Conservation (phyloP, 257 asterid genomes). For the Lycium barbarum region DNA sequence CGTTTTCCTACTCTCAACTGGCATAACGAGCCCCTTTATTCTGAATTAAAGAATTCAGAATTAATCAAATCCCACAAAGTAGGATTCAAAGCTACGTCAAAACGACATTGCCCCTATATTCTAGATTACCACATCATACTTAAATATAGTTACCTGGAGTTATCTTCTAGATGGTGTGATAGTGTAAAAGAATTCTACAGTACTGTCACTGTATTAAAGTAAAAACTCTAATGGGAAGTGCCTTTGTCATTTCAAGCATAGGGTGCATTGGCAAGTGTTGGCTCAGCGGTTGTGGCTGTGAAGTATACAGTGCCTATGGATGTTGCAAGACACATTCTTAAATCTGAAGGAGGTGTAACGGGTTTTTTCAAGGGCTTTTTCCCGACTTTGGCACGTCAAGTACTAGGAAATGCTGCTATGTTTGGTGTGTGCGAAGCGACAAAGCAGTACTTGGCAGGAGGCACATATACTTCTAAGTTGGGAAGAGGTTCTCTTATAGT, state of each 20-base stretch:
- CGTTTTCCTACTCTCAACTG: too few relatives aligned
- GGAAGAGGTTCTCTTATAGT: conserved; percentile 69
- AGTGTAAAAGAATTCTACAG: too few relatives aligned
- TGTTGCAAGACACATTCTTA: conserved; percentile 72
- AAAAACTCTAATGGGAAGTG: too few relatives aligned
- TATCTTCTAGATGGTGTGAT: too few relatives aligned
- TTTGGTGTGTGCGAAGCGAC: conserved; percentile 80
- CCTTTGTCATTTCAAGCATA: conserved; percentile 50
- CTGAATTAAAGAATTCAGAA: too few relatives aligned
- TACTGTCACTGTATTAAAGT: too few relatives aligned
- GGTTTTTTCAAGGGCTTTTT: conserved; percentile 77
- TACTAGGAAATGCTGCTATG: conserved; percentile 83
- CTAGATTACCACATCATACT: too few relatives aligned
- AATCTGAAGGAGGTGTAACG: conserved; percentile 59
- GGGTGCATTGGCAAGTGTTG: conserved; percentile 57
- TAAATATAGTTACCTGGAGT: too few relatives aligned
- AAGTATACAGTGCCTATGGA: conserved; percentile 79
- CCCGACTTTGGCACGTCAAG: conserved; percentile 79
- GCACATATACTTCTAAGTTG: conserved; percentile 32
- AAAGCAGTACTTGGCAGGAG: conserved; percentile 45
- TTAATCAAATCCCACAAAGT: too few relatives aligned
- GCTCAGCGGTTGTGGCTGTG: conserved; percentile 47
- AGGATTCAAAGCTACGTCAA: too few relatives aligned
- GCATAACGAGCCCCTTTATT: too few relatives aligned
- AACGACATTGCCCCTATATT: too few relatives aligned